Conservation (phyloP, 352 stramenopile genomes). For the Hyphochytrium catenoides region DNA sequence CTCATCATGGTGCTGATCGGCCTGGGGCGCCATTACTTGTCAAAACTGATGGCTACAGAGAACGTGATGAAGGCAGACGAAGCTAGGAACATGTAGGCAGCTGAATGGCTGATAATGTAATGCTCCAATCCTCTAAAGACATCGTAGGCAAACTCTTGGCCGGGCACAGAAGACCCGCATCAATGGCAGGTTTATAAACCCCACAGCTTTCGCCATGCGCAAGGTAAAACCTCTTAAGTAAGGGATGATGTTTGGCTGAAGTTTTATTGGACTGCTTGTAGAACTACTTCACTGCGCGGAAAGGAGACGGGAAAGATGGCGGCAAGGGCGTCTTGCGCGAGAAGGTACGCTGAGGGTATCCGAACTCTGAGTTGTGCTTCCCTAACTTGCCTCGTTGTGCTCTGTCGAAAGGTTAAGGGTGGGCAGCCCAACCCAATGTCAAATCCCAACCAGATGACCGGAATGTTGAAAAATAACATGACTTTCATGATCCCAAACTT, state of each 20-base stretch:
- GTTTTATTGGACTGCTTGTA: slow-evolving; percentile 6
- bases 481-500: slow-evolving; percentile 97
- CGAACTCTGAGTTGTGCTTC: slow-evolving; percentile 7
- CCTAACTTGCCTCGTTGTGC: slow-evolving; percentile 1
- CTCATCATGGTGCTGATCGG: slow-evolving; percentile 72
- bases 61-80: slow-evolving; percentile 47
- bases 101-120: neutral
- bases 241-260: neutral
- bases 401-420: slow-evolving; percentile 46
- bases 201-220: slow-evolving; percentile 59
- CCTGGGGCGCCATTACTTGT: slow-evolving; percentile 59
- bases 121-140: slow-evolving; percentile 1
- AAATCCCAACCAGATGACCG: slow-evolving; percentile 87
- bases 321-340: slow-evolving; percentile 51
- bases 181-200: slow-evolving; percentile 65
- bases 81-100: slow-evolving; percentile 33
- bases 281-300: slow-evolving; percentile 61
- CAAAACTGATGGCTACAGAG: slow-evolving; percentile 48
- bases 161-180: slow-evolving; percentile 50
- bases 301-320: slow-evolving; percentile 62
- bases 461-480: slow-evolving; percentile 97
- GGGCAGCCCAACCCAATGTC: slow-evolving; percentile 77
- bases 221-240: slow-evolving; percentile 19
- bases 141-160: slow-evolving; percentile 47
- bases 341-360: slow-evolving; percentile 11